Base-by-base conservation (phyloP, 2,329 filamentous ascomycete species). In the Davidsoniella eucalypti region DNA sequence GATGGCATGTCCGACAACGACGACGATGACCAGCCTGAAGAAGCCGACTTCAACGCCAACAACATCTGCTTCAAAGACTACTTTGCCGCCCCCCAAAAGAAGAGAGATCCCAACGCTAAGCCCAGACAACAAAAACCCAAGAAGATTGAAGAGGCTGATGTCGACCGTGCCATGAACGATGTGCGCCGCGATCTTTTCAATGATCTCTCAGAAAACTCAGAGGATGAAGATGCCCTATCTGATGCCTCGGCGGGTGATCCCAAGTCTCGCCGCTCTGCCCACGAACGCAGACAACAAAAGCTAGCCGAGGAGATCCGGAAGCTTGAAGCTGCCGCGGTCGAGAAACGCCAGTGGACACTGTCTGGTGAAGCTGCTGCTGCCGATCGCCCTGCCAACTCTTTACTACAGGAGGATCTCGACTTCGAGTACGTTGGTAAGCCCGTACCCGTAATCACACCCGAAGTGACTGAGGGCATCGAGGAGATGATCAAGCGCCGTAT, bases 341-440 rank as follows among this genome's bases (percentile, higher is more conserved):
- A 85, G 26, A 93, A 94, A 66, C 82, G 87, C 52, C 79, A 90
- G 59, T 98, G 92, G 92, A 84, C 85, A 16, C 69, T 96, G 48
- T 76, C 83, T 8, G 92, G 92, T 60, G 92, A 98, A 70, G 88
- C 88, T 4, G 75, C 79, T 45, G 90, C 86, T 1, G 72, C 72
- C 1, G 86, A 92, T 57, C 77, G 92, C 36, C 92, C 92, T 0
- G 63, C 87, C 49, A 96, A 98, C 68, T 95, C 90, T 0, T 74
- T 98, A 2, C 76, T 98, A 1, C 88, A 96, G 61, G 80, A 96
- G 66, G 87, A 96, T 59, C 75, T 98, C 23, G 90, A 96, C 56
- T 98, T 96, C 61, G 92, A 98, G 66, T 80, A 93, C 58, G 79
- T 86, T 18, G 92, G 92, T 60, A 98, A 96, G 64, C 90, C 92